Evolutionary conservation across 768 basidiomycete genomes (phyloP).

Genomic region (Lentinula sp.): DNA sequence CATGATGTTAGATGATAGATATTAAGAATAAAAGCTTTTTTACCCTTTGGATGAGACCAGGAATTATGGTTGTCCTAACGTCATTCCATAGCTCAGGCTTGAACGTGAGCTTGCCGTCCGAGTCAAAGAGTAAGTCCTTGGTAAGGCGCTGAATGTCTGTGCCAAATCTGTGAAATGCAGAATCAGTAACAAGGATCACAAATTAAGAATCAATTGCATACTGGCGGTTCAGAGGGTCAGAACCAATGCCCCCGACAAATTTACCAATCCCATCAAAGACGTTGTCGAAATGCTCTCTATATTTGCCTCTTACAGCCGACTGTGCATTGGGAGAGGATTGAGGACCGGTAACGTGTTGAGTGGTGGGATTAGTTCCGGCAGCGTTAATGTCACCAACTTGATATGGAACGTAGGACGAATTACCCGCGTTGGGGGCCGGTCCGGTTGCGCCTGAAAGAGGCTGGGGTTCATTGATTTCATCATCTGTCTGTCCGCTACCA

Average conservation of each 20-base stretch:
- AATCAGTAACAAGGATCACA: too few species aligned
- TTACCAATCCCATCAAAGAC: constrained; percentile 61
- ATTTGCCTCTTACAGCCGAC: constrained; percentile 28
- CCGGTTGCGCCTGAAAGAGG: background rate
- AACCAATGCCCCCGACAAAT: constrained; percentile 84
- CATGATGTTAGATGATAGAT: background rate
- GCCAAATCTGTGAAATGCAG: constrained; percentile 48
- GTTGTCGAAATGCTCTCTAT: constrained; percentile 70
- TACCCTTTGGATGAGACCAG: constrained; percentile 70
- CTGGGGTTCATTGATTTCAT: background rate
- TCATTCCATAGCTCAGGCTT: constrained; percentile 89
- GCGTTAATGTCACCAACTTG: background rate
- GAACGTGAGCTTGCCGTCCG: constrained; percentile 80
- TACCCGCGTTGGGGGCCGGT: background rate
- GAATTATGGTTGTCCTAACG: constrained; percentile 76
- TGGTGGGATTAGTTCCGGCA: background rate
- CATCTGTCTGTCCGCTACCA: constrained; percentile 16
- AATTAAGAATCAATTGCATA: constrained; percentile 13
- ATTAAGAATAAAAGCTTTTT: constrained; percentile 9
- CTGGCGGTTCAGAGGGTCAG: constrained; percentile 59
- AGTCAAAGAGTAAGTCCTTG: constrained; percentile 76
- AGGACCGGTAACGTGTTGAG: background rate
- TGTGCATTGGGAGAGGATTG: constrained; percentile 12
- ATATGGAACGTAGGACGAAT: background rate
- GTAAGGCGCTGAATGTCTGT: constrained; percentile 43